Evolutionary conservation across 2,329 filamentous ascomycete genomes (phyloP).

Genomic region (Colletotrichum viniferum): DNA sequence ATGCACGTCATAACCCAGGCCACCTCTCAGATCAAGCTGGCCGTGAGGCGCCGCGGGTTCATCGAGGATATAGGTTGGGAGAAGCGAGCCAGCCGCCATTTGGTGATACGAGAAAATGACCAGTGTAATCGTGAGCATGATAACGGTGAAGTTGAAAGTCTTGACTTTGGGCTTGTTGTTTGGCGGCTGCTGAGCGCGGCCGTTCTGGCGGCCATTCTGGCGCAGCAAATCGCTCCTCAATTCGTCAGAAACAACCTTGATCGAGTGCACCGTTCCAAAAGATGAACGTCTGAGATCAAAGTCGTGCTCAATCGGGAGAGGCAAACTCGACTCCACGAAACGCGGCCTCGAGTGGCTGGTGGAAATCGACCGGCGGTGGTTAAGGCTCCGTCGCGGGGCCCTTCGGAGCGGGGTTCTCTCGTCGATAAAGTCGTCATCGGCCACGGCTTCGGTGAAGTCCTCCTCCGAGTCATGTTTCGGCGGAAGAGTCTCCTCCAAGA

Average conservation of each 20-base stretch:
- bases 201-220: neutral
- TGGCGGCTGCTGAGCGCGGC: neutral
- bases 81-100: constrained; percentile 47
- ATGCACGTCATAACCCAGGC: constrained; percentile 66
- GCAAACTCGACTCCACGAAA: constrained; percentile 38
- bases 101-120: constrained; percentile 49
- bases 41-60: constrained; percentile 30
- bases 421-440: constrained; percentile 28
- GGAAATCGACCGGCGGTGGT: constrained; percentile 21
- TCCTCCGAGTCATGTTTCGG: constrained; percentile 10
- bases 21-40: constrained; percentile 55
- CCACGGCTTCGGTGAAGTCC: constrained; percentile 22
- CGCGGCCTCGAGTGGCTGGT: constrained; percentile 28
- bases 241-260: constrained; percentile 32
- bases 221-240: neutral
- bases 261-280: constrained; percentile 47
- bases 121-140: constrained; percentile 45
- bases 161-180: constrained; percentile 25
- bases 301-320: constrained; percentile 35
- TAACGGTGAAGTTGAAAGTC: constrained; percentile 39
- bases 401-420: constrained; percentile 29
- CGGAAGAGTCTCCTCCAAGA: constrained; percentile 55
- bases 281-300: constrained; percentile 41
- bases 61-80: constrained; percentile 49
- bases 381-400: constrained; percentile 27